Evolutionary conservation across 1,139 yeast genomes (phyloP), one percentile per base, ranked within the genome.

Genomic region (Saccharomyces hybrid): DNA sequence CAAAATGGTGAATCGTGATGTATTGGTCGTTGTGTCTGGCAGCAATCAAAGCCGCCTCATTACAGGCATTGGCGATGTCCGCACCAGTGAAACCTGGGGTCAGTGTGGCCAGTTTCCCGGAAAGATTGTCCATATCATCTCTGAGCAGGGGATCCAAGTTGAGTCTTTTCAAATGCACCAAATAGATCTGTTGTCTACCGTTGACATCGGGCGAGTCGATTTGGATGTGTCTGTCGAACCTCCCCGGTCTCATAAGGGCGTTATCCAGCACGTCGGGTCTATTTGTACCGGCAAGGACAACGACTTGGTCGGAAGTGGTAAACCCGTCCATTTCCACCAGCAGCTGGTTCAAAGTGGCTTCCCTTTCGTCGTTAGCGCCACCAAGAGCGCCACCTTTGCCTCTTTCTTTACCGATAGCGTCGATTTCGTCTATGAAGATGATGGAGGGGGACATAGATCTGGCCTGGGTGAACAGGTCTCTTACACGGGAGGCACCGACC

Each of bases 1-100:
- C 99, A 68, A 93, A 93, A 72, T 93, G 97, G 58, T 76, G 74
- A 66, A 88, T 75, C 52, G 80, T 80, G 47, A 93, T 95, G 42
- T 75, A 72, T n/a, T 78, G 75, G 24, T 88, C 87, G 62, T 84
- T 82, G 58, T 76, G 80, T 69, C 99, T 82, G 1, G 99, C 99
- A 38, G 96, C 99, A 68, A 90, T 88, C 65, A 93, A 78, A 0
- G 99, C 99, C 14, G 97, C 96, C 75, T 93, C 99, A 69, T 93
- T 93, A 74, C 96, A 88, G 57, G 90, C 93, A 73, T 93, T 93
- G 52, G 99, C 96, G 69, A 93, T 91, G 70, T 93, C 99, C 21
- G 99, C 99, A 68, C 99, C 99, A 11, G 96, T 84, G 67, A 93
- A 93, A 1, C 99, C 99, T 0, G 99, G 98, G 0, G 99, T 93